A percentile compares a stretch with the other conserved stretches of the same genome.
These are phyloP conservation scores for Aspergillus caelatus DNA, from an alignment of 2,329 filamentous ascomycete genomes.

Conservation along the genomic window DNA sequence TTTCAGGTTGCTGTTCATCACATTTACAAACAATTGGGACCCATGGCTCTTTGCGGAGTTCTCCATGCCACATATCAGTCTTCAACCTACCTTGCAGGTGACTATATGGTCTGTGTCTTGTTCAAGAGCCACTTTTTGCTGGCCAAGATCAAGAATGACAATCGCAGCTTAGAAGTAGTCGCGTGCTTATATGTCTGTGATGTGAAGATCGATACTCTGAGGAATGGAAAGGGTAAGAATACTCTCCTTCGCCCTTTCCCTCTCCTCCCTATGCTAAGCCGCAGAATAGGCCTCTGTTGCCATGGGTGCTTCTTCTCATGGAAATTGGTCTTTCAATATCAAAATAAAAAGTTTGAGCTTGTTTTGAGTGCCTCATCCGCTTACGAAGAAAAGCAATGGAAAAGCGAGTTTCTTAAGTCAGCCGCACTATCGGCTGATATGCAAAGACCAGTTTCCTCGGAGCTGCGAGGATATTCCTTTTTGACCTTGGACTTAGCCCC, in stretches of 20 bases:
- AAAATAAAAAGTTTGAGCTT: conserved; percentile 77
- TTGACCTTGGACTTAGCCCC: conserved; percentile 71
- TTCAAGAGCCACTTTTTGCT: conserved; percentile 80
- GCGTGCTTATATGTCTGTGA: conserved; percentile 68
- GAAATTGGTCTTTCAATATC: conserved; percentile 84
- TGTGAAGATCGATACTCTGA: conserved; percentile 40
- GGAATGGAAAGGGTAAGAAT: conserved; percentile 39
- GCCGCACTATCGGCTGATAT: conserved; percentile 55
- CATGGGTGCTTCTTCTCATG: conserved; percentile 84
- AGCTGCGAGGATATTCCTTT: conserved; percentile 32
- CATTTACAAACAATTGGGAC: conserved; percentile 77
- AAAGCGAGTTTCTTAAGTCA: conserved; percentile 62
- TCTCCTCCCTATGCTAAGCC: neutral
- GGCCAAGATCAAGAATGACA: conserved; percentile 66
- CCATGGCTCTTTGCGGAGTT: conserved; percentile 78
- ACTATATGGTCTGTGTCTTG: conserved; percentile 83
- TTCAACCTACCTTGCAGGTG: conserved; percentile 67
- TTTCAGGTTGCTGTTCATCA: conserved; percentile 42
- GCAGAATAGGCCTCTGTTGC: conserved; percentile 73
- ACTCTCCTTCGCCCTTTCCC: conserved; percentile 12
- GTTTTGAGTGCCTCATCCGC: conserved; percentile 84
- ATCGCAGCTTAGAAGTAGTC: conserved; percentile 71
- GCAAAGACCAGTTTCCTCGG: conserved; percentile 45
- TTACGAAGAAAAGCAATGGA: conserved; percentile 81
- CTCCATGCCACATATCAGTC: conserved; percentile 83